A percentile compares a stretch with the other conserved stretches of the same genome.
Conservation (phyloP, 2,329 filamentous ascomycete genomes). For the Aplosporella prunicola region DNA sequence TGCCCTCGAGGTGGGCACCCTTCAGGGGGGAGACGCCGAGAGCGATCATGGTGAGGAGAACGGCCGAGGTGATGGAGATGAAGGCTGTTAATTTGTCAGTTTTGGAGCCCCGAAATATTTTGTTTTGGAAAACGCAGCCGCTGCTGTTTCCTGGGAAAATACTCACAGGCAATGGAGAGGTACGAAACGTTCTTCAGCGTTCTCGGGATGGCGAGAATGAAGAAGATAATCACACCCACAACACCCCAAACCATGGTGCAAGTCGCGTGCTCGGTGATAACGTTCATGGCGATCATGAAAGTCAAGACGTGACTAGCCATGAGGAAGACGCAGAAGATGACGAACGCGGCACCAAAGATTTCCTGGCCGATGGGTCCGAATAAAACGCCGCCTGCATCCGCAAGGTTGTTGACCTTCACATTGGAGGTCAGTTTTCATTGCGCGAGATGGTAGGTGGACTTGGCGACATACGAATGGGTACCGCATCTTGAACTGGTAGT, state of each 20-base stretch:
- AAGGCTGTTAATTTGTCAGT: constrained; percentile 21
- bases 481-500: constrained; percentile 48
- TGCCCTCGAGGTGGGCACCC: constrained; percentile 19
- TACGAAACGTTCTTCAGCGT: constrained; percentile 52
- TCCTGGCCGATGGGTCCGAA: constrained; percentile 27
- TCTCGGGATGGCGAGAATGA: constrained; percentile 50
- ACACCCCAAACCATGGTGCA: constrained; percentile 57
- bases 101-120: no score
- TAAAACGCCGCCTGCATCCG: constrained; percentile 7
- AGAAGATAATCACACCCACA: constrained; percentile 50
- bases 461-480: constrained; percentile 34
- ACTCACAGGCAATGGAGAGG: constrained; percentile 47
- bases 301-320: constrained; percentile 62
- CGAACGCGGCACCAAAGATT: constrained; percentile 51
- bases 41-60: constrained; percentile 58
- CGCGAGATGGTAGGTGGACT: background rate
- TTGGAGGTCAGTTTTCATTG: constrained; percentile 6
- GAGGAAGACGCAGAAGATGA: constrained; percentile 57
- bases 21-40: constrained; percentile 45
- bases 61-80: constrained; percentile 52
- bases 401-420: constrained; percentile 1
- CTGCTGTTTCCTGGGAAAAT: background rate
- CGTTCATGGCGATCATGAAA: constrained; percentile 57
- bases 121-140: no score
- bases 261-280: constrained; percentile 49